Evolutionary conservation across 192 early-diverging fungal genomes (phyloP), one percentile per base, ranked within the genome.

Genomic region (Coemansia asiatica): DNA sequence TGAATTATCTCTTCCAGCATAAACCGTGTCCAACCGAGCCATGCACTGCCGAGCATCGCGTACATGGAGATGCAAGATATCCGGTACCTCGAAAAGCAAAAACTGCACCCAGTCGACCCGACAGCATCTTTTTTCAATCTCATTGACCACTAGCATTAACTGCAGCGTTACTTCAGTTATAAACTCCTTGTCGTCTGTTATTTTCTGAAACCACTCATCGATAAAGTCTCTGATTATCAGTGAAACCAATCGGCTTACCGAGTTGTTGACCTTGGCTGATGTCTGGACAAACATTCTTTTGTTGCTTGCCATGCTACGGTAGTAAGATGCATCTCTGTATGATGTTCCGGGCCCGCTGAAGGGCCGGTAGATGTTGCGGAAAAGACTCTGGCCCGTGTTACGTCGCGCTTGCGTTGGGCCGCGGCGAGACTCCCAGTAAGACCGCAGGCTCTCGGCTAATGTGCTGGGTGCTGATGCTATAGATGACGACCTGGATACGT

Each of bases 141-240:
- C 77, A 22, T 70, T 74, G 5, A 55, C 53, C 4, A 79, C 67
- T 4, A 71, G 68, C 29, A 67, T 25, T 10, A 79, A 55, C 68
- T 79, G 77, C 38, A n/a, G 33, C 23, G 61, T 35, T 4, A 79
- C 65, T 25, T 79, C 71, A 26, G 56, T 49, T 2, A 66, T 15
- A 63, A 79, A 79, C 59, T 79, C 77, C 22, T 57, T 67, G 62
- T 79, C 77, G n/a, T 79, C 77, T 0, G 78, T 81, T 8, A 81
- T 46, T 46, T 75, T 72, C 27, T 69, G 55, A 29, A 69, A 81
- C 78, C 78, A 81, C 31, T 75, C 78, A 25, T 75, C 47, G 6
- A 81, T 66, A 66, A 81, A 81, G 60, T 81, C 78, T 18, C 69
- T 69, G 18, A 81, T 49, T 28, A 81, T 68, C 27, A 75, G 44